These are phyloP conservation scores for Pseudotulostoma volvatum DNA, from an alignment of 495 filamentous ascomycete genomes.

Conservation along the genomic window DNA sequence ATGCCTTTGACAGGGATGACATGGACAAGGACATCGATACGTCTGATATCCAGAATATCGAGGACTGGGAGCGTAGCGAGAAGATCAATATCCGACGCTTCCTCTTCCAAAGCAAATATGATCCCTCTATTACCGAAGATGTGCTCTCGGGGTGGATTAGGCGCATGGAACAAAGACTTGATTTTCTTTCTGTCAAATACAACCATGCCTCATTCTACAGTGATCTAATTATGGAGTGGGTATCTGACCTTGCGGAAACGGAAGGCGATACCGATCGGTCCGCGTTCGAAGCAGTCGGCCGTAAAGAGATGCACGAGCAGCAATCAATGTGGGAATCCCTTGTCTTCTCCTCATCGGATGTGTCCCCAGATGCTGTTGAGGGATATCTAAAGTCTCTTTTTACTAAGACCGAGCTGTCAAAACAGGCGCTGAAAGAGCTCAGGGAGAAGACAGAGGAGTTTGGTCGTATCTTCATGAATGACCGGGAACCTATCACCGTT, in stretches of 20 bases:
- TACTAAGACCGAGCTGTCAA: slow-evolving; percentile 17
- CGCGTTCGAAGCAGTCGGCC: slow-evolving; percentile 22
- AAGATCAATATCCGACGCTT: slow-evolving; percentile 33
- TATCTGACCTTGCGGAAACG: slow-evolving; percentile 14
- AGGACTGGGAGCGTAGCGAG: slow-evolving; percentile 8
- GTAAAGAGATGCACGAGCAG: slow-evolving; percentile 34
- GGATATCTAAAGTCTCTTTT: slow-evolving; percentile 40
- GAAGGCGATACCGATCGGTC: slow-evolving; percentile 4
- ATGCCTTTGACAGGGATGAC: slow-evolving; percentile 22
- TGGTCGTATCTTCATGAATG: slow-evolving; percentile 17
- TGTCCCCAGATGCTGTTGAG: slow-evolving; percentile 28
- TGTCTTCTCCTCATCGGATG: slow-evolving; percentile 35
- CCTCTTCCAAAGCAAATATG: slow-evolving; percentile 38
- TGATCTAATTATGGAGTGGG: slow-evolving; percentile 46
- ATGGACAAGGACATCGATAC: slow-evolving; percentile 14
- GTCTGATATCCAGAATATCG: slow-evolving; percentile 3
- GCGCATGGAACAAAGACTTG: slow-evolving; percentile 31
- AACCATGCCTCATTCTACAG: slow-evolving; percentile 47
- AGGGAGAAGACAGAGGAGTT: slow-evolving; percentile 28
- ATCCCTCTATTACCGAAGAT: slow-evolving; percentile 35
- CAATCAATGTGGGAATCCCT: slow-evolving; percentile 37
- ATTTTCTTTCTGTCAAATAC: slow-evolving; percentile 36
- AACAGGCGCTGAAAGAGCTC: slow-evolving; percentile 29
- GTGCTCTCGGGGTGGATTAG: slow-evolving; percentile 30
- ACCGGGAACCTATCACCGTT: slow-evolving; percentile 20